Base-by-base conservation (phyloP, 306 rosid genomes). In the Inga oerstediana region DNA sequence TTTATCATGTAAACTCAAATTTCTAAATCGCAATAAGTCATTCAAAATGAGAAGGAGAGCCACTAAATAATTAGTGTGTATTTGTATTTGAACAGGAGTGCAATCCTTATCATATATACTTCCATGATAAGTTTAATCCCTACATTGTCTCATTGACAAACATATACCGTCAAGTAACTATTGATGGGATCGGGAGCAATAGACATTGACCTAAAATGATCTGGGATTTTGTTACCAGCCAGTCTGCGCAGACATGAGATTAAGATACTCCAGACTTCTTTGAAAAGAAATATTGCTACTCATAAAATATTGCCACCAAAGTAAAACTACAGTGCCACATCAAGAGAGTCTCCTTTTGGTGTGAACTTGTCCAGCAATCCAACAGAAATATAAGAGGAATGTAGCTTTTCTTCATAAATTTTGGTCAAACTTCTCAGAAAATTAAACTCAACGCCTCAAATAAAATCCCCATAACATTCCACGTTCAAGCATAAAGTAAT, bases 1-100 rank as follows among this genome's bases (percentile, higher is more conserved):
- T 44, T 72, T 22, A 69, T 59, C 24, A 34, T 65, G 24, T 56
- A 13, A 58, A 66, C 32, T 82, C 64, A 76, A 79, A 44, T 77
- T 66, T 66, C 20, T 7, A 66, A 66, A 66, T 41, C 59, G 11
- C 68, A 76, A 39, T 15, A 59, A 77, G 70, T 74, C 67, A 66
- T 22, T 79, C 61, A 79, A 81, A 80, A 68, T 66, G 77, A 64
- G 45, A 76, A 68, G 10, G 72, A 39, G 12, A 51, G 32, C 77
- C 41, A 27, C 56, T 69, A 61, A 7, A 77, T 6, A 16, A 17
- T 45, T 35, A 44, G 11, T 8, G 10, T 8, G 58, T 44, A 72
- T 45, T 44, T 44, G 76, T 46, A 46, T 72, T 71, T 71, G 54
- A 43, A 44, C 56, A 71, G 13, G 4, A 22, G 34, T n/a, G 5